These are phyloP conservation scores for Lachancea dasiensis DNA, from an alignment of 805 yeast genomes.

Conservation along the genomic window DNA sequence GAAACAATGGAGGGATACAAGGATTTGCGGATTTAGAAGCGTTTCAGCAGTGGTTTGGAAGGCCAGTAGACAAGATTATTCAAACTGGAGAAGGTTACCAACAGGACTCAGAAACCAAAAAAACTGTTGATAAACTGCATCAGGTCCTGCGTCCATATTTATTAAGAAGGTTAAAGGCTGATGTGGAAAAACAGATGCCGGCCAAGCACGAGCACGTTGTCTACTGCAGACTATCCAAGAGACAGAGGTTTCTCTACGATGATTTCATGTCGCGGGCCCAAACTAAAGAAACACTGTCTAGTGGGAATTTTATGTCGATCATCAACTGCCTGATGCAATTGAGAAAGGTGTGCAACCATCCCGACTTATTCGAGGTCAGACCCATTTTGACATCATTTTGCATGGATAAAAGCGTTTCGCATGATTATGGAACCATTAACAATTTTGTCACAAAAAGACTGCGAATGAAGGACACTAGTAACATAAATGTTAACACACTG, in stretches of 20 bases:
- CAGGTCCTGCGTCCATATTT: conserved; percentile 91
- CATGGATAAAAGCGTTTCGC: conserved; percentile 55
- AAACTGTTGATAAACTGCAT: conserved; percentile 83
- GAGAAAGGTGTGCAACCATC: conserved; percentile 63
- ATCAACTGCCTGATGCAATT: conserved; percentile 97
- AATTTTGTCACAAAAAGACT: conserved; percentile 29
- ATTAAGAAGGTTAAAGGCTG: conserved; percentile 85
- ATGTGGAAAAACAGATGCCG: conserved; percentile 99
- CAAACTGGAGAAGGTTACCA: conserved; percentile 52
- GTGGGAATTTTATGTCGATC: conserved; percentile 91
- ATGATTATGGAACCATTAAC: conserved; percentile 41
- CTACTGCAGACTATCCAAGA: conserved; percentile 83
- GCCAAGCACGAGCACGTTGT: conserved; percentile 93
- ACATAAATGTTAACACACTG: conserved; percentile 48
- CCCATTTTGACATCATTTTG: conserved; percentile 91
- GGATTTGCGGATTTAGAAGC: conserved; percentile 96
- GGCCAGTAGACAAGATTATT: conserved; percentile 87
- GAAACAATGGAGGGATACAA: conserved; percentile 38
- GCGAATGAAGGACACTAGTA: conserved; percentile 24
- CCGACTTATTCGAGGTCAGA: conserved; percentile 91
- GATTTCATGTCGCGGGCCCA: conserved; percentile 97
- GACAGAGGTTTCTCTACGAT: conserved; percentile 88
- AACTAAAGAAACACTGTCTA: conserved; percentile 85
- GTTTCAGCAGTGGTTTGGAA: conserved; percentile 98
- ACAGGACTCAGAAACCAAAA: conserved; percentile 70